Percentiles rank a stretch among this genome's conserved stretches.
Evolutionary conservation across 805 yeast species (phyloP).

Genomic region (Candida loeiensis): DNA sequence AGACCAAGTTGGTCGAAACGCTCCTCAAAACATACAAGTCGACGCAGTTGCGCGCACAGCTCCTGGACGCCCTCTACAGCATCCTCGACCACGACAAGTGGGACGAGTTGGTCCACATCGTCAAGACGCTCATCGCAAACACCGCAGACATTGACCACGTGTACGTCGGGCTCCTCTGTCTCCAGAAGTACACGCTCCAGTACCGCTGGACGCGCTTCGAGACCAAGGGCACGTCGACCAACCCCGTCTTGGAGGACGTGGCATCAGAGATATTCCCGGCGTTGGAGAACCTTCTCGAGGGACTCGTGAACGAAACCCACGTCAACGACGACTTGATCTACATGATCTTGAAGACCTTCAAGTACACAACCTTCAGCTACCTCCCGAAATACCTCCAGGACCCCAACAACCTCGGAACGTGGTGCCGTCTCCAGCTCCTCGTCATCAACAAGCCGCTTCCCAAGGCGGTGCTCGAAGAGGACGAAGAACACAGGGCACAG

Average conservation of each 20-base stretch:
- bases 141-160: conserved; percentile 33
- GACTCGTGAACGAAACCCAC: conserved; percentile 23
- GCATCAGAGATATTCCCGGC: conserved; percentile 34
- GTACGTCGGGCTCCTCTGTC: conserved; percentile 37
- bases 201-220: conserved; percentile 49
- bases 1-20: conserved; percentile 35
- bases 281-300: conserved; percentile 29
- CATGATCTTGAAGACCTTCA: conserved; percentile 38
- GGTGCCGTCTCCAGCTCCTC: conserved; percentile 40
- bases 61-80: conserved; percentile 53
- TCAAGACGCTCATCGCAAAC: conserved; percentile 40
- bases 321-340: conserved; percentile 35
- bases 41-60: conserved; percentile 48
- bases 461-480: conserved; percentile 28
- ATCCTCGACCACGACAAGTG: conserved; percentile 49
- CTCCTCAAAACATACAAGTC: conserved; percentile 39
- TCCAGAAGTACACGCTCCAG: conserved; percentile 38
- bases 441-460: conserved; percentile 41
- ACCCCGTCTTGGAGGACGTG: conserved; percentile 40
- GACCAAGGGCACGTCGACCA: conserved; percentile 21
- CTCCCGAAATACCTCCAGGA: conserved; percentile 38
- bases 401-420: conserved; percentile 33
- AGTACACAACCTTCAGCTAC: conserved; percentile 35
- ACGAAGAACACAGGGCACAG: conserved; percentile 26
- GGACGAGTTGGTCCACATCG: conserved; percentile 39